Evolutionary conservation across 164 flowering plant species (phyloP).

Genomic region (Berberis vulgaris): DNA sequence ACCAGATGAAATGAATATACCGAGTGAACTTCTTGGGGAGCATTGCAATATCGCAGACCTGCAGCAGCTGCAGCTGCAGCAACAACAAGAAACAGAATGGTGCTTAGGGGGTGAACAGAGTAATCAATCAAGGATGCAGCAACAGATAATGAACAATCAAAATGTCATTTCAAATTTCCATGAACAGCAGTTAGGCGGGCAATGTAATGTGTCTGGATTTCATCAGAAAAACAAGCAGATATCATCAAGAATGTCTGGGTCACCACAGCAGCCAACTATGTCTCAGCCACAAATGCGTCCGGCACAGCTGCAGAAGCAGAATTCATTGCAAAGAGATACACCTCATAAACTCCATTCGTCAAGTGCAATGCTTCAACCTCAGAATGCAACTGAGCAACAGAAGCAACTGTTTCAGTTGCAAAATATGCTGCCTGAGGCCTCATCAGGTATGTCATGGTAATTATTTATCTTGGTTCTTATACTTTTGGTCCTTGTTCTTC

Average conservation of each 20-base stretch:
- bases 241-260: conserved; percentile 19
- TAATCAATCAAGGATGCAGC: conserved; percentile 23
- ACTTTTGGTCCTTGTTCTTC: too few species aligned
- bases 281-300: conserved; percentile 12
- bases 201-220: conserved; percentile 40
- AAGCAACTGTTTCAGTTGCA: conserved; percentile 14
- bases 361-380: neutral
- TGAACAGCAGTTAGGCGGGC: conserved; percentile 41
- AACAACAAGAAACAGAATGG: conserved; percentile 30
- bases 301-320: conserved; percentile 13
- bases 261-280: conserved; percentile 7
- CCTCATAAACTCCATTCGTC: conserved; percentile 11
- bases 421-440: neutral
- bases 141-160: conserved; percentile 22
- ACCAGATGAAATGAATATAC: conserved; percentile 10
- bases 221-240: conserved; percentile 29
- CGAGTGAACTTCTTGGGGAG: conserved; percentile 18
- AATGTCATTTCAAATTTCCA: conserved; percentile 38
- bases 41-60: conserved; percentile 11
- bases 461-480: too few species aligned
- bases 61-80: conserved; percentile 2
- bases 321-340: conserved; percentile 7
- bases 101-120: conserved; percentile 34
- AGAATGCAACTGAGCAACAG: conserved; percentile 13
- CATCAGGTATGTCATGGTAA: too few species aligned